Evolutionary conservation across 306 rosid species (phyloP), one percentile per base, ranked within the genome.

Genomic region (Morella rubra): DNA sequence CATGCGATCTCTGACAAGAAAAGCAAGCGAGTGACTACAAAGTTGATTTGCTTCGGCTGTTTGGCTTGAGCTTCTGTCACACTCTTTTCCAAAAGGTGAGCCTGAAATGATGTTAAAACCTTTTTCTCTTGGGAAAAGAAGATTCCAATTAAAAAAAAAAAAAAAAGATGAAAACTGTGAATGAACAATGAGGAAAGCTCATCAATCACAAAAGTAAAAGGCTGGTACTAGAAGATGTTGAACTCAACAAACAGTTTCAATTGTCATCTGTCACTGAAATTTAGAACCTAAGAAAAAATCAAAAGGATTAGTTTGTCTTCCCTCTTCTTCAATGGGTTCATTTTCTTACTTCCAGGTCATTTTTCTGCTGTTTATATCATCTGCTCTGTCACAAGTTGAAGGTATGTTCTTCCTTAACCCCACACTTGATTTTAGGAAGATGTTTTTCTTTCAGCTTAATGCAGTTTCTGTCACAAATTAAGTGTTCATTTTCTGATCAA

Each of bases 311-410:
- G 16, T 27, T 79, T 74, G 70, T 85, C 85, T 80, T 85, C 81
- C 82, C 22, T 71, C 42, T 60, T 61, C 84, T 82, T 65, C 88
- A 83, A 92, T 92, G 97, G 88, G 73, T 84, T 88, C 73, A 49
- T 71, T 80, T 80, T 73, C 82, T 82, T 78, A 65, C 62, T 69
- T 79, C 84, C 60, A 85, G 66, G 37, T 86, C 50, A 8, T 80
- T 20, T 74, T 87, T 88, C 76, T 81, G 76, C 80, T 85, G 37
- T 44, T 81, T 51, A n/a, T 79, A 40, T 84, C 92, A 18, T 80
- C 54, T 71, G 85, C 84, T 11, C n/a, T 84, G 45, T 89, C 85
- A 77, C 99, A 92, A 84, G 82, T 95, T 81, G 52, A 86, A 87
- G 99, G 99, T 95, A 88, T 14, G 90, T 81, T 82, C 54, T 53